Evolutionary conservation across 1,284 basidiomycete species (phyloP).

Genomic region (Nidula niveotomentosa): DNA sequence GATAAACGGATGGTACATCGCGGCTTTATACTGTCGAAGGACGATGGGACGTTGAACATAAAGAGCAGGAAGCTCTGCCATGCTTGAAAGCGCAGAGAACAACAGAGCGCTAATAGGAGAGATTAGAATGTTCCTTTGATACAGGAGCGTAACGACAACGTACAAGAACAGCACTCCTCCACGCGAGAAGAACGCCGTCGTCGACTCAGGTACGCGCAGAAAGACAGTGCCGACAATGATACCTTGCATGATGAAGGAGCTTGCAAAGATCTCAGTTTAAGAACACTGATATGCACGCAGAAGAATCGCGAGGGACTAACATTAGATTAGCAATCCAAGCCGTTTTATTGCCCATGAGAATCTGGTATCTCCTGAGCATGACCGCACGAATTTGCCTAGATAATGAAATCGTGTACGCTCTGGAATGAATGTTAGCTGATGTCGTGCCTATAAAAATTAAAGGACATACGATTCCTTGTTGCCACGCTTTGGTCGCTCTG

Average conservation of each 20-base stretch:
- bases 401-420: slow-evolving; percentile 50
- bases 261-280: slow-evolving; percentile 5
- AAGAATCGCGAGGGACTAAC: slow-evolving; percentile 3
- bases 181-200: slow-evolving; percentile 65
- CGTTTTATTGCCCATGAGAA: slow-evolving; percentile 52
- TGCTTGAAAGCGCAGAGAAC: slow-evolving; percentile 31
- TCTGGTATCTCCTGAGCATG: slow-evolving; percentile 63
- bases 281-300: slow-evolving; percentile 5
- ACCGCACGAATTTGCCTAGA: slow-evolving; percentile 66
- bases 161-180: slow-evolving; percentile 64
- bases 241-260: slow-evolving; percentile 47
- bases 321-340: neutral
- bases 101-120: slow-evolving; percentile 30
- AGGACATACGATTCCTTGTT: neutral
- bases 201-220: slow-evolving; percentile 51
- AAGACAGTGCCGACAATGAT: slow-evolving; percentile 71
- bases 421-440: neutral
- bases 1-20: slow-evolving; percentile 54
- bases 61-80: slow-evolving; percentile 47
- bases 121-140: slow-evolving; percentile 28
- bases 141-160: slow-evolving; percentile 10
- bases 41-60: slow-evolving; percentile 61
- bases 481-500: slow-evolving; percentile 41
- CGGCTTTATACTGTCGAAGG: slow-evolving; percentile 46
- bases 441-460: neutral